Evolutionary conservation across 805 yeast species (phyloP).

Genomic region (Candida insectorum): DNA sequence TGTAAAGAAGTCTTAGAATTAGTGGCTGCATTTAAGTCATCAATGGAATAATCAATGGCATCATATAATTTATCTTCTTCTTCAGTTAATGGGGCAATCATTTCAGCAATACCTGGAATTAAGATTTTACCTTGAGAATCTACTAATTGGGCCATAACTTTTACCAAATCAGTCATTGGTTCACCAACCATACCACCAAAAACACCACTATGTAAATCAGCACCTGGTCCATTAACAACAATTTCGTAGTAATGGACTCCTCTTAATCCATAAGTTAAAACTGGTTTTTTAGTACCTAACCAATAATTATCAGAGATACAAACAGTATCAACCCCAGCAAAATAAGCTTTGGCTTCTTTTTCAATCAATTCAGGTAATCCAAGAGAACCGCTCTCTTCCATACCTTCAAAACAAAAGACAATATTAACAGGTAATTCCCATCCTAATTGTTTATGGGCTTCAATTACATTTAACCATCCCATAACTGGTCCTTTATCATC

Average conservation of each 20-base stretch:
- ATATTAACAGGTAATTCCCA: constrained; percentile 91
- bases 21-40: constrained; percentile 81
- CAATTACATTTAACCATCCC: constrained; percentile 92
- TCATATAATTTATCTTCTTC: constrained; percentile 79
- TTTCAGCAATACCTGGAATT: constrained; percentile 85
- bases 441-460: constrained; percentile 84
- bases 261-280: constrained; percentile 93
- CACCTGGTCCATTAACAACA: constrained; percentile 82
- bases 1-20: constrained; percentile 84
- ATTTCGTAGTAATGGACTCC: constrained; percentile 94
- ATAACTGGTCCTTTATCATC: constrained; percentile 98
- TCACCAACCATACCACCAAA: constrained; percentile 97
- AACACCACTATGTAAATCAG: constrained; percentile 95
- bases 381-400: constrained; percentile 97
- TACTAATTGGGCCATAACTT: constrained; percentile 74
- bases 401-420: constrained; percentile 93
- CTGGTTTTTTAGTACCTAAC: constrained; percentile 97
- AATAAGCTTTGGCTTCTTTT: constrained; percentile 73
- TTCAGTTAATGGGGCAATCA: constrained; percentile 91
- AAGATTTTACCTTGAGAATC: constrained; percentile 77
- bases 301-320: constrained; percentile 97
- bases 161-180: constrained; percentile 91
- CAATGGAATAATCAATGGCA: constrained; percentile 77
- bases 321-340: constrained; percentile 87
- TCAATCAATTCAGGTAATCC: constrained; percentile 85